Evolutionary conservation across 306 rosid genomes (phyloP).

Genomic region (Casuarina equisetifolia): DNA sequence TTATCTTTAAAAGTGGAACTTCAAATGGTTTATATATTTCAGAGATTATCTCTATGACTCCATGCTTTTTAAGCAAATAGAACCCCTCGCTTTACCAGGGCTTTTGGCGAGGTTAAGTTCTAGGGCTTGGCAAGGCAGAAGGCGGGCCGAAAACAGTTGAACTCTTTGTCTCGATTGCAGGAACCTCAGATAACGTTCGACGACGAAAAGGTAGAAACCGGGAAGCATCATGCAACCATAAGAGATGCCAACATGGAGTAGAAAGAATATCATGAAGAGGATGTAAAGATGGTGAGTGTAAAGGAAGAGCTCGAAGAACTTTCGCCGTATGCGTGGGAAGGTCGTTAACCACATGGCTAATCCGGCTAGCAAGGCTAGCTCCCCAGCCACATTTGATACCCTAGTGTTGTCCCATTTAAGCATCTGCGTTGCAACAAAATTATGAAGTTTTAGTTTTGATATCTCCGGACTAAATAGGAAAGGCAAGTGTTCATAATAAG

Average conservation of each 20-base stretch:
- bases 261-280: constrained; percentile 60
- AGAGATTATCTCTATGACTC: too few relatives aligned
- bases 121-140: constrained; percentile 55
- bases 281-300: constrained; percentile 75
- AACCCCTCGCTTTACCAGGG: constrained; percentile 35
- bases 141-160: constrained; percentile 52
- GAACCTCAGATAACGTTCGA: constrained; percentile 73
- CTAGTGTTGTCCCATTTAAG: constrained; percentile 52
- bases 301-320: constrained; percentile 66
- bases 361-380: constrained; percentile 56
- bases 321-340: constrained; percentile 59
- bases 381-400: constrained; percentile 67
- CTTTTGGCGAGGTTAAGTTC: constrained; percentile 78
- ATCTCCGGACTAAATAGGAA: background rate
- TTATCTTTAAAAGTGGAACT: too few relatives aligned
- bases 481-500: background rate
- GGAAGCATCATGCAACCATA: constrained; percentile 58
- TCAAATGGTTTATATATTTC: too few relatives aligned
- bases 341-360: constrained; percentile 59
- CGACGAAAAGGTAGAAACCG: constrained; percentile 69
- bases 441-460: background rate
- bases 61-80: too few relatives aligned
- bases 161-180: constrained; percentile 52
- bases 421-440: constrained; percentile 44
- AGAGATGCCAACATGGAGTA: constrained; percentile 67